phyloP scores from a whole-genome alignment of 2,329 filamentous ascomycete genomes.

The Scopulariopsis brevicaulis region DNA sequence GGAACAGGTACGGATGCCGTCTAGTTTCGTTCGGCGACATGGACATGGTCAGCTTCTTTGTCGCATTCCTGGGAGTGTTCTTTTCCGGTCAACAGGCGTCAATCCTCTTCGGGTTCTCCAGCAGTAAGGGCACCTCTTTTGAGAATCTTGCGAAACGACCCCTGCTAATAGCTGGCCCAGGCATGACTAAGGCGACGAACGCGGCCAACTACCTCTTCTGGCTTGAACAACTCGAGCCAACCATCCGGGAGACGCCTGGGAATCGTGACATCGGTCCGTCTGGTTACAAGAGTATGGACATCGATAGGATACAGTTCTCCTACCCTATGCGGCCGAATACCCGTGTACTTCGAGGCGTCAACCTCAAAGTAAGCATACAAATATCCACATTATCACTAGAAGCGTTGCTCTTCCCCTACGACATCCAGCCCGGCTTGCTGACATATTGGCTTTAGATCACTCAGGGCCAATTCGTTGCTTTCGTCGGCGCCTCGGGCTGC shows the following conservation, averaged over 20 bases:
- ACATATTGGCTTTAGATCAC: conserved; percentile 15
- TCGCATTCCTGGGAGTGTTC: conserved; percentile 36
- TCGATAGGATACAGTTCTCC: conserved; percentile 36
- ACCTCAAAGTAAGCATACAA: conserved; percentile 14
- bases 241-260: conserved; percentile 7
- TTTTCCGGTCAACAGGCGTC: conserved; percentile 30
- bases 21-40: conserved; percentile 33
- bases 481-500: conserved; percentile 46
- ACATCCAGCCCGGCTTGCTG: not conserved
- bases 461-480: conserved; percentile 36
- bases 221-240: conserved; percentile 17
- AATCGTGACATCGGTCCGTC: conserved; percentile 16
- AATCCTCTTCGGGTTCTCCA: conserved; percentile 30
- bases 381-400: too few species aligned
- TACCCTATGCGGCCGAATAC: conserved; percentile 34
- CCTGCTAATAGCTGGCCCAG: conserved; percentile 3
- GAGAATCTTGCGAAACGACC: not conserved
- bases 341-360: conserved; percentile 24
- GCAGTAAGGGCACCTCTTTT: conserved; percentile 16
- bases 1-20: conserved; percentile 21
- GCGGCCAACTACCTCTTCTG: conserved; percentile 37
- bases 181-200: conserved; percentile 34
- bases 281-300: conserved; percentile 2
- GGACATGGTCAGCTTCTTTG: conserved; percentile 31
- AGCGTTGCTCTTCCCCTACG: not conserved